Base-by-base conservation (phyloP, 2,329 filamentous ascomycete species). In the Diaporthe citrichinensis region DNA sequence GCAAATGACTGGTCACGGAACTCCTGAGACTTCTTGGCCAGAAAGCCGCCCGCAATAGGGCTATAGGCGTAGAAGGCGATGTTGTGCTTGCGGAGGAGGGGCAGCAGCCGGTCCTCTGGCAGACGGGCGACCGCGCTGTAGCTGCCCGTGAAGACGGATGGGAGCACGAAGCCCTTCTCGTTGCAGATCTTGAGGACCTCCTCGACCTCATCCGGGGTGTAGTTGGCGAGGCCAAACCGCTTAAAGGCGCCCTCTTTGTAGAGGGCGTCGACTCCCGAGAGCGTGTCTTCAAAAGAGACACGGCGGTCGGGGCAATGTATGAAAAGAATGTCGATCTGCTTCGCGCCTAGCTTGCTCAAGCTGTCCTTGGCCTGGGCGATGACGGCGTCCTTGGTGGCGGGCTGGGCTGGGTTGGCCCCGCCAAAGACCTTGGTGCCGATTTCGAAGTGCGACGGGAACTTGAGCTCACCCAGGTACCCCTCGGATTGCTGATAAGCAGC, bases 231-330 rank as follows among this genome's bases (percentile, higher is more conserved):
- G 0, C 86, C 86, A 55, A 87, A 85, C 2, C 83, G 81, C 75
- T 82, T 81, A 79, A 86, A 86, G 68, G 80, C 78, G 49, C 85
- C 84, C 14, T 79, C 85, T 79, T 91, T 89, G 83, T 93, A 91
- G 65, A 93, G 80, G 78, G 92, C 87, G 80, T 94, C 88, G 74
- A 92, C 86, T 7, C 88, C 90, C 78, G 88, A 86, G n/a, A 94
- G 82, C 0, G 92, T 92, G 80, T 93, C 90, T 17, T 87, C 88
- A 77, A 94, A 91, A 0, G 89, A 89, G 1, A 80, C 76, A 6
- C 28, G 76, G 88, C 90, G 71, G 78, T 82, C 79, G 90, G 85
- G 86, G 6, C 88, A 89, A 71, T 94, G 86, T 69, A 94, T 90
- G 49, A 76, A 80, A 25, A 78, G 74, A n/a, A 78, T 72, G 58